Evolutionary conservation across 345 rosid species (phyloP), one percentile per base, ranked within the genome.

Genomic region (Camelina sativa): DNA sequence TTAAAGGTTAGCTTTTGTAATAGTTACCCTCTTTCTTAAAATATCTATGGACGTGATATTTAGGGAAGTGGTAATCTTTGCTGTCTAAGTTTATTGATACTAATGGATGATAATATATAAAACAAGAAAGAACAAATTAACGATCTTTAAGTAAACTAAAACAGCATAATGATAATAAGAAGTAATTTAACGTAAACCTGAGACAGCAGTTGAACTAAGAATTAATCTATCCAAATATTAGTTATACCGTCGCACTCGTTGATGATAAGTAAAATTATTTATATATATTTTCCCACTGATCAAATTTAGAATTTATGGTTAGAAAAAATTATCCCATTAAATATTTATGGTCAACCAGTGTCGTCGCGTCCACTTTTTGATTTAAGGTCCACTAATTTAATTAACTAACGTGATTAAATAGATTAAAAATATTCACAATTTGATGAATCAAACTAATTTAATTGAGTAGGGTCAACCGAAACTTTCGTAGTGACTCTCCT

Each of bases 241-340:
- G 70, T 35, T 76, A 53, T 34, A 6, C 54, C 50, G 64, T 76
- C 70, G 79, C 57, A 32, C 64, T 69, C 56, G 64, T 54, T 62
- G 69, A 37, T 76, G 69, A 68, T 67, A 59, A 51, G 69, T 20
- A 60, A 32, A 52, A 30, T 32, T 56, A 68, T 76, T 43, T 76
- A 12, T 41, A 61, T 43, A 30, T 41, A 61, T 43, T 41, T 41
- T 34, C 58, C 74, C 70, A 76, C 70, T 76, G 63, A 69, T 38
- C 41, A 2, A 23, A n/a, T 9, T 52, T 11, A 10, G 15, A 50
- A 15, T 34, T 57, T 37, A 40, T 30, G 9, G 61, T 67, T 67
- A 60, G 15, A 12, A 23, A 40, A 67, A 38, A 55, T 12, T 59
- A 57, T 34, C 37, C 11, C 20, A 50, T 67, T 19, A 50, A n/a